A percentile compares a stretch with the other conserved stretches of the same genome.
Conservation (phyloP, 2,329 filamentous ascomycete species). For the Colletotrichum lupini region DNA sequence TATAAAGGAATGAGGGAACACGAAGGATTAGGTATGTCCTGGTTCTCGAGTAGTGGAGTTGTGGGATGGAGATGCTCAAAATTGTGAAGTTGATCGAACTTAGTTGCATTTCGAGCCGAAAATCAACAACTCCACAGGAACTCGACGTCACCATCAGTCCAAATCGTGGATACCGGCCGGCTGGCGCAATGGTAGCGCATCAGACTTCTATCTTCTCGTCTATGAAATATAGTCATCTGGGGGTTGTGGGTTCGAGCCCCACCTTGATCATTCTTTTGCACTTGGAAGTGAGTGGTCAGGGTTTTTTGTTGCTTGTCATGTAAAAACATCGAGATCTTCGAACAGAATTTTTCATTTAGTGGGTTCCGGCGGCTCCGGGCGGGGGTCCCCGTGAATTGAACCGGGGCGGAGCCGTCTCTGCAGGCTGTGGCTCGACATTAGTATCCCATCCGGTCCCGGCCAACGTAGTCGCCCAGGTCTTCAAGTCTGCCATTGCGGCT, state of each 20-base stretch:
- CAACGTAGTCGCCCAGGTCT: neutral
- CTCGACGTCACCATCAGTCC: neutral
- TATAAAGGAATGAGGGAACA: no score
- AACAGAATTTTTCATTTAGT: neutral
- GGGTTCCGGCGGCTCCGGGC: no score
- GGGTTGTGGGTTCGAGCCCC: slow-evolving; percentile 35
- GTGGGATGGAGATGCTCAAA: neutral
- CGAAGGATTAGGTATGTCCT: neutral
- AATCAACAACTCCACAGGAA: neutral
- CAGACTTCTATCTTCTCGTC: slow-evolving; percentile 28
- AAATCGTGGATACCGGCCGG: slow-evolving; percentile 1
- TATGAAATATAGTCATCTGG: slow-evolving; percentile 5
- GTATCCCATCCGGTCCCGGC: neutral
- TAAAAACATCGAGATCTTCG: neutral
- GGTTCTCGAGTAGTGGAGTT: neutral
- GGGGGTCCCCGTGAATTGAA: no score
- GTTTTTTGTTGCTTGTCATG: neutral
- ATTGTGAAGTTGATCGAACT: neutral
- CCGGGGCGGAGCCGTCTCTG: neutral
- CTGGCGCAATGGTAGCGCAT: slow-evolving; percentile 36
- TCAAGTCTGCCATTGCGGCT: slow-evolving; percentile 39
- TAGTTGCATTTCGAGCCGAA: fast-evolving
- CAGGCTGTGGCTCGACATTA: neutral
- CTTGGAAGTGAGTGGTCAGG: fast-evolving
- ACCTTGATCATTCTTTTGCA: slow-evolving; percentile 19